Conservation (phyloP, 78 protist genomes). For the Dictyostelium discoideum region dicty_2.7 NC_007088.5:236001-236500, state of each 20-base stretch:
- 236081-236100: slow-evolving; percentile 16
- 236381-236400: not conserved
- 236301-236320: not conserved
- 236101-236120: slow-evolving; percentile 59
- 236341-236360: not conserved
- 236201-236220: slow-evolving; percentile 8
- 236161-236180: slow-evolving; percentile 26
- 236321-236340: not conserved
- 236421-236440: not conserved
- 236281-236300: slow-evolving; percentile 8
- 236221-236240: not conserved
- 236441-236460: not conserved
- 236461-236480: not conserved
- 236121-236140: slow-evolving; percentile 29
- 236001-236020: not conserved
- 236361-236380: not conserved
- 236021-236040: slow-evolving; percentile 54
- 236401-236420: not conserved
- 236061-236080: not conserved
- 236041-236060: slow-evolving; percentile 5
- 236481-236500: not conserved
- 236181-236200: not conserved
- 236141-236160: not conserved
- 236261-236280: not conserved
- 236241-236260: not conserved